Base-by-base conservation (phyloP, 768 basidiomycete species). In the Leucogyrophana mollusca region DNA sequence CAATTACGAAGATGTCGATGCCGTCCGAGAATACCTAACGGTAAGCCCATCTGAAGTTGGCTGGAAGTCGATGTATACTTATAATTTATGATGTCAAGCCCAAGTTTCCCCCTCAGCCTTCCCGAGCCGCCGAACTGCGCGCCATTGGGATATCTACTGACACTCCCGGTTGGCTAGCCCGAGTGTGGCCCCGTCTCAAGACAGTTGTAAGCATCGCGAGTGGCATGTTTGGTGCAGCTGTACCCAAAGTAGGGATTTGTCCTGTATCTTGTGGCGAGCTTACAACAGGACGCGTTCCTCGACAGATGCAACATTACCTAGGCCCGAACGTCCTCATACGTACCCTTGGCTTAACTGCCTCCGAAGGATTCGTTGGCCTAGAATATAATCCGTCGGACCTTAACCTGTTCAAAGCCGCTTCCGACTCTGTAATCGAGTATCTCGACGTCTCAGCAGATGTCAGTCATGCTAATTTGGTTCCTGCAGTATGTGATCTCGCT, bases 121-220 rank as follows among this genome's bases (percentile, higher is more conserved):
- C 37, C 9, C 54, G 58, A 4, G 60, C 58, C n/a, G 40, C 46
- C 3, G 60, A 62, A 14, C 42, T 58, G 4, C 22, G 18, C 14
- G 43, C 38, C 9, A 53, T 60, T 1, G 59, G 53, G 0, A 35
- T 51, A 6, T 51, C 56, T 3, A 45, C 34, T 14, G 51, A 46
- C 4, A 30, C 4, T 4, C 50, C 49, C 22, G 58, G 56, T 22
- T 57, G 58, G 58, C 36, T 43, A 3, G 6, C 48, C 9, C 48
- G 48, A 1, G 45, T 60, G 22, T 58, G 58, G 58, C 59, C 54
- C 18, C 32, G 51, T 0, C 47, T 20, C 3, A 30, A 10, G 2
- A 8, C 7, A 2, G 9, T 60, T 2, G 9, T 10, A 10, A 40
- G 46, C 23, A 40, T 53, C 38, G 46, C 43, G 10, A 55, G 50